Base-by-base conservation (phyloP, 2,329 filamentous ascomycete species). In the Domatiomyces globalis region DNA sequence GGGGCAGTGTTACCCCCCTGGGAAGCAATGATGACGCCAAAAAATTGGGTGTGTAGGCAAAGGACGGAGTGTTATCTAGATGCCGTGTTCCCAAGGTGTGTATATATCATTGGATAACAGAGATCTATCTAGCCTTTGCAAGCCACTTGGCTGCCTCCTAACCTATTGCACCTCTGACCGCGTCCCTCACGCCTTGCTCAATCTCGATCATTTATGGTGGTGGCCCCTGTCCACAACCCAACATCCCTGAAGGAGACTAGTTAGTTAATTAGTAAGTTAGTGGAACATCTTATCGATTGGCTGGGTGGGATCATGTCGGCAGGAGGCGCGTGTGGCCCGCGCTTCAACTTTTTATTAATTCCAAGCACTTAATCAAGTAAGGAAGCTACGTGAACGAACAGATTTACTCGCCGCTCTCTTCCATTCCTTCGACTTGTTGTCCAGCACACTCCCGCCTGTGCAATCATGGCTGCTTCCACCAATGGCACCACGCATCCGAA, bases 401-500 rank as follows among this genome's bases (percentile, higher is more conserved):
- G 2, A 33, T 33, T 39, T 39, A 10, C 15, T 39, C 9, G 4
- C 15, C 12, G 33, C 9, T 15, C 29, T 33, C 29, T 33, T 33
- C 7, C 29, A 9, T 33, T 33, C 10, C 12, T 15, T 39, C 12
- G 10, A 7, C 5, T 15, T 39, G 10, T 39, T 10, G 22, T 25
- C 22, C 22, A 25, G 22, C 6, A 25, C 22, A 25, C 6, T 6
- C 22, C 3, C 22, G 22, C 22, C 22, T 25, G 22, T 25, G 44
- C 44, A 46, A 47, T 17, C 36, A 58, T 43, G 29, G 56, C 54
- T 52, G 49, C 54, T 29, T 27, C 58, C 7, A 49, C 48, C 22
- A 59, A 61, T 54, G 58, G 58, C 25, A 47, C 55, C 46, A 52
- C 54, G 20, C 52, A 57, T 33, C 45, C 51, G 18, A 58, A 57